phyloP scores from a whole-genome alignment of 345 rosid genomes.

The Geranium rotundifolium region DNA sequence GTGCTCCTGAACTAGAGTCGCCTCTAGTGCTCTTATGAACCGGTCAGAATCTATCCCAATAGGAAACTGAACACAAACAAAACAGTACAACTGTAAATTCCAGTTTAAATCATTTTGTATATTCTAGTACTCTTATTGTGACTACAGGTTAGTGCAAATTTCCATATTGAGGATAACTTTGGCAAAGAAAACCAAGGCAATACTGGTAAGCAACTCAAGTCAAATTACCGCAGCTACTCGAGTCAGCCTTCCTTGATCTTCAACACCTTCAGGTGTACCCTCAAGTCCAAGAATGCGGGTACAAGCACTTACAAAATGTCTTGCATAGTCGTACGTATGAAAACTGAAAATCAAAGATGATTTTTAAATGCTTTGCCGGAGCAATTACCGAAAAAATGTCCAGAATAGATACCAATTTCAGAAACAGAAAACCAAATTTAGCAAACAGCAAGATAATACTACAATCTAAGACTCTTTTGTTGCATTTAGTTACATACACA shows the following conservation, averaged over 20 bases:
- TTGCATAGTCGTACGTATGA: conserved; percentile 96
- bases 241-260: conserved; percentile 92
- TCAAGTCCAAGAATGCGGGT: conserved; percentile 98
- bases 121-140: conserved; percentile 2
- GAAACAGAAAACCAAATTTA: neutral
- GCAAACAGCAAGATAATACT: too few relatives aligned
- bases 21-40: conserved; percentile 71
- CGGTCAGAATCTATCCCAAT: conserved; percentile 94
- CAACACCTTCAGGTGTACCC: conserved; percentile 99
- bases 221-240: conserved; percentile 87
- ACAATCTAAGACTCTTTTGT: too few relatives aligned
- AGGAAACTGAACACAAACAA: conserved; percentile 54
- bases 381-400: too few relatives aligned
- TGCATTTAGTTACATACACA: too few relatives aligned
- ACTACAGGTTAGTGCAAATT: conserved; percentile 3
- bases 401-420: neutral
- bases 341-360: conserved; percentile 36
- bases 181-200: conserved; percentile 8
- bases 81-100: conserved; percentile 5
- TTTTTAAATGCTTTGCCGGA: neutral
- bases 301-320: conserved; percentile 98
- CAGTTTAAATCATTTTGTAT: neutral
- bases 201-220: conserved; percentile 9
- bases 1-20: conserved; percentile 52
- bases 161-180: conserved; percentile 3